A percentile compares a stretch with the other conserved stretches of the same genome.
Evolutionary conservation across 139 green algal species (phyloP).

Genomic region (Closterium sp.): DNA sequence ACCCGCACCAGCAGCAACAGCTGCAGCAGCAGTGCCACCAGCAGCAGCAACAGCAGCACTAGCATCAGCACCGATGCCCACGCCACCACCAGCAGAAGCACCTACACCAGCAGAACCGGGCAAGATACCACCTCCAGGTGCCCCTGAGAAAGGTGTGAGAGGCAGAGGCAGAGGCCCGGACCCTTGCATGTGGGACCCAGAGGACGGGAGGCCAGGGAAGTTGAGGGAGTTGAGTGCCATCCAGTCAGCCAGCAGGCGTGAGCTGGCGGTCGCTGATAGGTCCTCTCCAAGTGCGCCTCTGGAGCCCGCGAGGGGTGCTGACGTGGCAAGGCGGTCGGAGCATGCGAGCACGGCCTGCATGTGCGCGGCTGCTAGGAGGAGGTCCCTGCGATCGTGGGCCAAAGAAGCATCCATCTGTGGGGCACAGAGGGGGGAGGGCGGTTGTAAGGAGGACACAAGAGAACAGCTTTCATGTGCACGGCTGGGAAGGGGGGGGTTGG

Average conservation of each 20-base stretch:
- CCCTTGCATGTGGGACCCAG: too few relatives aligned
- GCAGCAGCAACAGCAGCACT: neutral
- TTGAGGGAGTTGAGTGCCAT: neutral
- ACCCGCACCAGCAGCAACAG: neutral
- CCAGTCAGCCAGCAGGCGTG: neutral
- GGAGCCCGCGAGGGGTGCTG: neutral
- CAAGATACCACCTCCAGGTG: too few relatives aligned
- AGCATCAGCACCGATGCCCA: too few relatives aligned
- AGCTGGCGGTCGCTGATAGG: neutral
- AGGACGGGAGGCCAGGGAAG: neutral
- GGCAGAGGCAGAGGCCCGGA: too few relatives aligned
- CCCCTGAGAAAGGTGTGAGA: too few relatives aligned
- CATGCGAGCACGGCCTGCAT: neutral
- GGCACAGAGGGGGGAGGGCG: neutral
- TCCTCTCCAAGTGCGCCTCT: neutral
- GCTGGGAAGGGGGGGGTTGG: too few relatives aligned
- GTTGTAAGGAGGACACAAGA: neutral
- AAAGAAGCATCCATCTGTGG: neutral
- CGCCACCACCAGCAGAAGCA: too few relatives aligned
- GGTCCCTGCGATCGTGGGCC: neutral
- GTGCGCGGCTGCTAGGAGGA: neutral
- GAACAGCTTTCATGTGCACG: neutral
- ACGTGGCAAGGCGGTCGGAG: neutral
- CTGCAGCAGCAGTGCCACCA: neutral
- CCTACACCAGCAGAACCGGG: too few relatives aligned